phyloP scores from a whole-genome alignment of 73 alveolate species.

The Uronychia binucleata region DNA sequence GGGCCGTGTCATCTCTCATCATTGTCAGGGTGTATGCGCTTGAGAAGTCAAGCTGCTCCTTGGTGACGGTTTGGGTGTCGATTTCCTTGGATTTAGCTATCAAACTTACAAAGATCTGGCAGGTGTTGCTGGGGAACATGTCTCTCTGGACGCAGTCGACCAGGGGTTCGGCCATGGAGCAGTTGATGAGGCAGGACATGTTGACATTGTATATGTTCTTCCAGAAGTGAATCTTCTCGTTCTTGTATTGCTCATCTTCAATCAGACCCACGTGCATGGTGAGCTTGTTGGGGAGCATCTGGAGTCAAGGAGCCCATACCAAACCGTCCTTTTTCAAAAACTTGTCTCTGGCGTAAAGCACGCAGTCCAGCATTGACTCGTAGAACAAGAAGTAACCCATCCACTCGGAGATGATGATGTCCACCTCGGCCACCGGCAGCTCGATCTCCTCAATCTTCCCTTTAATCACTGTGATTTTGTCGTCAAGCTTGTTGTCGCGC shows the following conservation, averaged over 20 bases:
- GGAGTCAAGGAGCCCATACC: background rate
- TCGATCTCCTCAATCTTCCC: slow-evolving; percentile 89
- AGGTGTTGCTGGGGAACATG: slow-evolving; percentile 48
- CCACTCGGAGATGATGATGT: slow-evolving; percentile 92
- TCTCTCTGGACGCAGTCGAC: slow-evolving; percentile 71
- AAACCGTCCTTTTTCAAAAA: slow-evolving; percentile 80
- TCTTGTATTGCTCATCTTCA: slow-evolving; percentile 92
- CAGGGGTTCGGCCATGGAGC: slow-evolving; percentile 77
- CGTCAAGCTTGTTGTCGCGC: slow-evolving; percentile 71
- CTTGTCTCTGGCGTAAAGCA: slow-evolving; percentile 88
- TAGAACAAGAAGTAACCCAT: slow-evolving; percentile 90
- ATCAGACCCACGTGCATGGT: slow-evolving; percentile 81
- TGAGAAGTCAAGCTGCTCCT: slow-evolving; percentile 75
- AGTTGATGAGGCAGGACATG: slow-evolving; percentile 76
- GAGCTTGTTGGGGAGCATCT: slow-evolving; percentile 93
- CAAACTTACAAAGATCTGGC: background rate
- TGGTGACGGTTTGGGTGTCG: slow-evolving; percentile 64
- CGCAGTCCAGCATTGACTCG: slow-evolving; percentile 92
- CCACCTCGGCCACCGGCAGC: slow-evolving; percentile 88
- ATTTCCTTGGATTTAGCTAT: no score
- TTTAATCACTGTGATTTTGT: slow-evolving; percentile 76
- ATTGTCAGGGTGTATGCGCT: slow-evolving; percentile 50
- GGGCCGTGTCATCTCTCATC: slow-evolving; percentile 42
- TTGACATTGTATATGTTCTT: slow-evolving; percentile 85
- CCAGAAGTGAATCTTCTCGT: slow-evolving; percentile 81